phyloP scores from a whole-genome alignment of 352 stramenopile genomes.

The Pythium plurisporium region DNA sequence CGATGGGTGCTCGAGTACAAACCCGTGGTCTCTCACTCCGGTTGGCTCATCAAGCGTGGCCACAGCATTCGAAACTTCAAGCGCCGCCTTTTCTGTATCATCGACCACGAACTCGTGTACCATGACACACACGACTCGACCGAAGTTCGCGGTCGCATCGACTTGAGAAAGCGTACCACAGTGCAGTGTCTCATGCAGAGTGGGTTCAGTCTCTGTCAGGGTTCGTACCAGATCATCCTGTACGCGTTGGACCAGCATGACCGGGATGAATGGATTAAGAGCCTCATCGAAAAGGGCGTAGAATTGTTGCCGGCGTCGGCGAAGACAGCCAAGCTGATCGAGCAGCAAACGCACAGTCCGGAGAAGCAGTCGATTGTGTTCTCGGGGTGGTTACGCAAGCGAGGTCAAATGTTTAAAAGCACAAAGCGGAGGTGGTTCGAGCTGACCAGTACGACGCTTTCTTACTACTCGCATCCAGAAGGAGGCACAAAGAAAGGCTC shows the following conservation, averaged over 20 bases:
- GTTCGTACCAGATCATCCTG: conserved; percentile 72
- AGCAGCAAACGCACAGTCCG: conserved; percentile 43
- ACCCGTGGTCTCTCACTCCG: conserved; percentile 72
- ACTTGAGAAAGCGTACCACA: conserved; percentile 59
- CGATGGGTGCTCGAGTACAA: conserved; percentile 82
- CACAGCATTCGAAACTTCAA: conserved; percentile 82
- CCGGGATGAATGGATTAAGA: conserved; percentile 80
- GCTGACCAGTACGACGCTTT: conserved; percentile 57
- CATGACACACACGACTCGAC: conserved; percentile 75
- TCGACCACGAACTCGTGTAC: conserved; percentile 84
- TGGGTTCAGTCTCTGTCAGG: conserved; percentile 71
- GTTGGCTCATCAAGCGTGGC: conserved; percentile 85
- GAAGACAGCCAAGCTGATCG: conserved; percentile 55
- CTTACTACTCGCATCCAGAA: conserved; percentile 77
- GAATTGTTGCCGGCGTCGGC: conserved; percentile 48
- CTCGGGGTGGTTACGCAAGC: conserved; percentile 81
- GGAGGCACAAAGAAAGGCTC: conserved; percentile 68
- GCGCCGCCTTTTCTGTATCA: conserved; percentile 80
- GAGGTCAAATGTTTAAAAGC: conserved; percentile 78
- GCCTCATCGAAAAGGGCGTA: conserved; percentile 67
- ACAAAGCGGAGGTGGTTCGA: conserved; percentile 88
- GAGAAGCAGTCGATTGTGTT: conserved; percentile 60
- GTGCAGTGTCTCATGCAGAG: conserved; percentile 69
- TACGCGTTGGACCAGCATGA: conserved; percentile 75
- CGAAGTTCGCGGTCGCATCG: conserved; percentile 69